Conservation (phyloP, 306 rosid genomes). For the Trichosanthes truncata region DNA sequence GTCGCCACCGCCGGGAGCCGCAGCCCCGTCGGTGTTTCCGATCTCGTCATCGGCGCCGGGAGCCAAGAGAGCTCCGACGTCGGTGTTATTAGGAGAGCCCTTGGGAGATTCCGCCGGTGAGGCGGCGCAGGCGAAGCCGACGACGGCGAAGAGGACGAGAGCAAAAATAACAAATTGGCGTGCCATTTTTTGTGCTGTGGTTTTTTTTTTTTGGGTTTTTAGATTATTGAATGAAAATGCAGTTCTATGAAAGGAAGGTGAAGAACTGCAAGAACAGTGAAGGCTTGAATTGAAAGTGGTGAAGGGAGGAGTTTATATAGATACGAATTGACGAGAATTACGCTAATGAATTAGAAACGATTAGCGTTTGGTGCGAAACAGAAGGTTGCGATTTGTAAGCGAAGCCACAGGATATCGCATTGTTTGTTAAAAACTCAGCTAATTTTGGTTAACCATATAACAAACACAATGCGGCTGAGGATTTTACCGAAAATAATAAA, state of each 20-base stretch:
- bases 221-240: not conserved
- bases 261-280: slow-evolving; percentile 19
- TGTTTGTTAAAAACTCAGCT: not conserved
- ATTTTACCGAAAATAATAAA: too few relatives aligned
- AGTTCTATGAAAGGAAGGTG: slow-evolving; percentile 1
- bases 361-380: not conserved
- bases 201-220: not conserved
- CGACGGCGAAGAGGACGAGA: slow-evolving; percentile 32
- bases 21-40: slow-evolving; percentile 21
- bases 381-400: slow-evolving; percentile 2
- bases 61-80: not conserved
- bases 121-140: slow-evolving; percentile 18
- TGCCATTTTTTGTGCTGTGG: slow-evolving; percentile 25
- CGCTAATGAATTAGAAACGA: not conserved
- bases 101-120: not conserved
- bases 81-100: not conserved
- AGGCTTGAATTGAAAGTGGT: not conserved
- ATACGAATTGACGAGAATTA: not conserved
- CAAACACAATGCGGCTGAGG: too few relatives aligned
- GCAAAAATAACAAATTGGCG: slow-evolving; percentile 26
- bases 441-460: not conserved
- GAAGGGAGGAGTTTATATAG: not conserved
- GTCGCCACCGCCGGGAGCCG: not conserved
- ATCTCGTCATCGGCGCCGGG: slow-evolving; percentile 1
- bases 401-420: not conserved